Evolutionary conservation across 106 monocot species (phyloP).

Genomic region (Dioscorea zingiberensis): DNA sequence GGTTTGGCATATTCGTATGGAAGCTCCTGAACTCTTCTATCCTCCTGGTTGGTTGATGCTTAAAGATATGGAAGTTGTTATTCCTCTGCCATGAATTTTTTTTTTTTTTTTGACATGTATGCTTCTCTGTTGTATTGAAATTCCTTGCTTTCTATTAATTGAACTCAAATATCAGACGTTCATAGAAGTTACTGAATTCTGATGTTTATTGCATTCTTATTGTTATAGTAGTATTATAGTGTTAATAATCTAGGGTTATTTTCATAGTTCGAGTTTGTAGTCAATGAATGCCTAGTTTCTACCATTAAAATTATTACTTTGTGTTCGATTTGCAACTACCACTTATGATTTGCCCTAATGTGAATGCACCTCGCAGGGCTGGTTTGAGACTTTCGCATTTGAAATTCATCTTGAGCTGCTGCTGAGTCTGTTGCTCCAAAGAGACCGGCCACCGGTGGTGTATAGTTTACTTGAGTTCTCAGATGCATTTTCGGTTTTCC

Average conservation of each 20-base stretch:
- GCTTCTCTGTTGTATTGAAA: background rate
- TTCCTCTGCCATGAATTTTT: slow-evolving; percentile 29
- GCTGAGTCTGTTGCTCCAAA: background rate
- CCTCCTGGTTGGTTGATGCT: slow-evolving; percentile 45
- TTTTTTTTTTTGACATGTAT: background rate
- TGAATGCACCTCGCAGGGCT: background rate
- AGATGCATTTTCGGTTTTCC: too few relatives aligned
- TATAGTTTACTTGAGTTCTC: background rate
- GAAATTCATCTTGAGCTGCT: background rate
- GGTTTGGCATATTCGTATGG: slow-evolving; percentile 55
- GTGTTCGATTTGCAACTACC: too few relatives aligned
- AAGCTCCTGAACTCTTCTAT: slow-evolving; percentile 39
- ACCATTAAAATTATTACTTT: too few relatives aligned
- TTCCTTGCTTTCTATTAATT: background rate
- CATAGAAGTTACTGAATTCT: background rate
- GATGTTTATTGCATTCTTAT: too few relatives aligned
- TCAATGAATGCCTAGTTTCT: background rate
- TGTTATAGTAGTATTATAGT: too few relatives aligned
- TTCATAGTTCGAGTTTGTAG: too few relatives aligned
- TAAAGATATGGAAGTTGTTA: slow-evolving; percentile 45
- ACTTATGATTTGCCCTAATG: background rate
- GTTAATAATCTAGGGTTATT: too few relatives aligned
- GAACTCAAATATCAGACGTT: background rate
- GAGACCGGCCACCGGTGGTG: background rate
- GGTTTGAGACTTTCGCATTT: background rate